phyloP scores from a whole-genome alignment of 1,284 basidiomycete species.

The Inonotus obliquus region DNA sequence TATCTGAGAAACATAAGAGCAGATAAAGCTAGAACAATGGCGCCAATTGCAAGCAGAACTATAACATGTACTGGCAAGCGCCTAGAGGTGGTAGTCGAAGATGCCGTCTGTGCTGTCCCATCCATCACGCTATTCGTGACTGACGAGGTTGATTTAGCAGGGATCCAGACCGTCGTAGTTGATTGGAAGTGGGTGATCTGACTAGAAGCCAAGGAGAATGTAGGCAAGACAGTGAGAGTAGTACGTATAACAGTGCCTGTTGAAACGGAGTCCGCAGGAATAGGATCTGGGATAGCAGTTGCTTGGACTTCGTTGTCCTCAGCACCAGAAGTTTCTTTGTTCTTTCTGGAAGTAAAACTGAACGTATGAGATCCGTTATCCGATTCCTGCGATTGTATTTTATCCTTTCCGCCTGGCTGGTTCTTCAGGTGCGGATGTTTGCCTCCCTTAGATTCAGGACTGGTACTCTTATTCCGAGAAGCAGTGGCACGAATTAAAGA shows the following conservation, averaged over 20 bases:
- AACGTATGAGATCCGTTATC: neutral
- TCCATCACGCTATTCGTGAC: neutral
- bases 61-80: constrained; percentile 43
- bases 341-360: neutral
- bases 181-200: neutral
- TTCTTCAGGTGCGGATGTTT: neutral
- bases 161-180: constrained; percentile 16
- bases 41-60: constrained; percentile 51
- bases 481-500: neutral
- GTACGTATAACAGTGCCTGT: constrained; percentile 3
- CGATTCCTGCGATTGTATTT: neutral
- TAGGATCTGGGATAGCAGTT: constrained; percentile 13
- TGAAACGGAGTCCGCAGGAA: constrained; percentile 1
- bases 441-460: neutral
- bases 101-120: neutral
- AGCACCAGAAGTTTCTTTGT: neutral
- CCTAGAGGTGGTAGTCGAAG: constrained; percentile 26
- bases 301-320: constrained; percentile 11
- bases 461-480: neutral
- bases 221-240: constrained; percentile 11
- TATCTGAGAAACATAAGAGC: constrained; percentile 48
- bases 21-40: constrained; percentile 45
- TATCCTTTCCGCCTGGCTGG: neutral
- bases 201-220: constrained; percentile 6
- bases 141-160: neutral